Conservation (phyloP, 257 asterid genomes). For the Solanum etuberosum region DNA sequence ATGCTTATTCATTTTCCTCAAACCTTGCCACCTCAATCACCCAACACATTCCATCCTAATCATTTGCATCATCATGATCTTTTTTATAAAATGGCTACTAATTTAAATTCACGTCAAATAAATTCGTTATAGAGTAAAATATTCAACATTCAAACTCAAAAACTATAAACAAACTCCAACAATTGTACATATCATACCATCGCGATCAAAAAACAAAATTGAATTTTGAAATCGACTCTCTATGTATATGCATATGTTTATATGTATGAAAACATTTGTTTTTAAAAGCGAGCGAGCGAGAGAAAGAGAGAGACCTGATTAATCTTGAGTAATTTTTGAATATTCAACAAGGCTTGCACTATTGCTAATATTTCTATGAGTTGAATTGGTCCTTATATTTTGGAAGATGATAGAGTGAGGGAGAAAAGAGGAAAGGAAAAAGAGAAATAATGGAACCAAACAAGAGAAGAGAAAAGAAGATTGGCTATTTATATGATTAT, state of each 20-base stretch:
- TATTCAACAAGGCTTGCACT: not conserved
- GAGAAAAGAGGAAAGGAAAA: not conserved
- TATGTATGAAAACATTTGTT: too few relatives aligned
- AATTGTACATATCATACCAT: not conserved
- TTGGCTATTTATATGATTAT: not conserved
- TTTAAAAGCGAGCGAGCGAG: not conserved
- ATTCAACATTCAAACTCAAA: rapidly evolving
- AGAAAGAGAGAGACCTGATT: not conserved
- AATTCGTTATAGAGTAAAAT: rapidly evolving
- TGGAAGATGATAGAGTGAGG: not conserved
- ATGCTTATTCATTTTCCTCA: not conserved
- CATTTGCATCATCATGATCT: not conserved
- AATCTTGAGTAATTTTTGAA: not conserved
- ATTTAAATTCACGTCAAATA: not conserved
- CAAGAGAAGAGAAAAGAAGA: not conserved
- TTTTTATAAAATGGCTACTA: not conserved
- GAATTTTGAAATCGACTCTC: not conserved
- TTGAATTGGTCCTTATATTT: not conserved
- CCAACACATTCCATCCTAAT: not conserved
- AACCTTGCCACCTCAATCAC: not conserved
- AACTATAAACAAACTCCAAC: not conserved
- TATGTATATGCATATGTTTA: not conserved
- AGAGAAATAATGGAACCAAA: not conserved
- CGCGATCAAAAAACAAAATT: not conserved
- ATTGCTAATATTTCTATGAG: not conserved